Conservation (phyloP, 768 basidiomycete species). For the Mycena polygramma region DNA sequence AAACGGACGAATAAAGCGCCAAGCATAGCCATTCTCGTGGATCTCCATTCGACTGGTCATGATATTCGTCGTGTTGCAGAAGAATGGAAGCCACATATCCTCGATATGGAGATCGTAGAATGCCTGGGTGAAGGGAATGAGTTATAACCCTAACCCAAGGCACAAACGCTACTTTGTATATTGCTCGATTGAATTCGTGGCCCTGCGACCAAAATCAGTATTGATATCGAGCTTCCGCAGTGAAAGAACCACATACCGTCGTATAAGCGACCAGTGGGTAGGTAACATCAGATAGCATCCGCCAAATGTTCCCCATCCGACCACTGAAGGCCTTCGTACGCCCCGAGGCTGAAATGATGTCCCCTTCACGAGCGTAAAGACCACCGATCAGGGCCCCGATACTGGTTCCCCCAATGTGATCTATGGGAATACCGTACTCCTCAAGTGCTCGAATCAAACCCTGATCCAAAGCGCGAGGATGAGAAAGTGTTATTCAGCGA, state of each 20-base stretch:
- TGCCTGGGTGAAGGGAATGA: constrained; percentile 57
- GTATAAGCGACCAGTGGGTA: constrained; percentile 95
- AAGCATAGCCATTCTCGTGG: constrained; percentile 98
- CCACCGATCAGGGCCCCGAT: constrained; percentile 96
- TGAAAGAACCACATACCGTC: constrained; percentile 60
- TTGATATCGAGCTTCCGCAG: background rate
- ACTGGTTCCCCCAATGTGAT: constrained; percentile 91
- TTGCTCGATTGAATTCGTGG: constrained; percentile 93
- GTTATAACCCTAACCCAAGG: background rate
- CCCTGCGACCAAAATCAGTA: constrained; percentile 62
- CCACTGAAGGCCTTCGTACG: constrained; percentile 93
- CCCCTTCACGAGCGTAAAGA: constrained; percentile 94
- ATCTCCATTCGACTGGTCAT: constrained; percentile 97
- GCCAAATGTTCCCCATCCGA: constrained; percentile 95
- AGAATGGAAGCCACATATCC: constrained; percentile 99
- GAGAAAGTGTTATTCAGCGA: constrained; percentile 15
- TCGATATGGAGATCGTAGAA: constrained; percentile 96
- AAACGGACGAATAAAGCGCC: constrained; percentile 87
- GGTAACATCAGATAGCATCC: constrained; percentile 93
- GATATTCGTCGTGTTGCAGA: constrained; percentile 98
- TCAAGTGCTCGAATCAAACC: constrained; percentile 94
- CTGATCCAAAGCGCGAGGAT: constrained; percentile 52
- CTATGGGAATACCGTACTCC: constrained; percentile 93
- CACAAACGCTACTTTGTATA: constrained; percentile 79
- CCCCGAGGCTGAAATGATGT: constrained; percentile 86